phyloP scores from a whole-genome alignment of 805 yeast genomes.

The Metschnikowia noctiluminum region DNA sequence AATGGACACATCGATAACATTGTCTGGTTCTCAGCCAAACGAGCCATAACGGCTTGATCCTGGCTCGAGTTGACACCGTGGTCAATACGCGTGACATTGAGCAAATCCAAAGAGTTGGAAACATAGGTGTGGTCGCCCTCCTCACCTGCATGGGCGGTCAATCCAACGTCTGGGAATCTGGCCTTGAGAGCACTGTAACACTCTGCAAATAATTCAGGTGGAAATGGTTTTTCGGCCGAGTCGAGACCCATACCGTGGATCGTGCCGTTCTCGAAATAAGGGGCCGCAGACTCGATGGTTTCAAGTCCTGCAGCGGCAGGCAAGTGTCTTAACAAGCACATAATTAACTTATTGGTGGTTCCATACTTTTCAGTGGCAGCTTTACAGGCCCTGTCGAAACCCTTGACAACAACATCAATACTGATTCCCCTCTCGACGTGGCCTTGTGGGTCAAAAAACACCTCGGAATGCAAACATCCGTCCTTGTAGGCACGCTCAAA shows the following conservation, averaged over 20 bases:
- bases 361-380: constrained; percentile 59
- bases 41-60: constrained; percentile 49
- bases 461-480: constrained; percentile 68
- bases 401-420: constrained; percentile 58
- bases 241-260: constrained; percentile 81
- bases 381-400: constrained; percentile 65
- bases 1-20: constrained; percentile 74
- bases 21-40: constrained; percentile 53
- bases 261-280: constrained; percentile 52
- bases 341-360: constrained; percentile 66
- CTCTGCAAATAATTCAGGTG: constrained; percentile 65
- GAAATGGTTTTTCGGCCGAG: constrained; percentile 75
- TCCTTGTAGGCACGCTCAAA: constrained; percentile 56
- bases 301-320: constrained; percentile 57
- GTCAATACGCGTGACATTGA: constrained; percentile 63
- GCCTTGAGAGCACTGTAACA: constrained; percentile 53
- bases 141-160: constrained; percentile 89
- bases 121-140: constrained; percentile 80
- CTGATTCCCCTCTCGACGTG: constrained; percentile 66
- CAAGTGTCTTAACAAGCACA: constrained; percentile 79
- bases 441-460: constrained; percentile 83
- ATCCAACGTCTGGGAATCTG: constrained; percentile 49
- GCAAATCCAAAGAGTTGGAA: constrained; percentile 50
- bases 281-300: constrained; percentile 52
- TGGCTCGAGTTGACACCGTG: constrained; percentile 72